Base-by-base conservation (phyloP, 192 early-diverging fungal species). In the Obelidium mucronatum region DNA sequence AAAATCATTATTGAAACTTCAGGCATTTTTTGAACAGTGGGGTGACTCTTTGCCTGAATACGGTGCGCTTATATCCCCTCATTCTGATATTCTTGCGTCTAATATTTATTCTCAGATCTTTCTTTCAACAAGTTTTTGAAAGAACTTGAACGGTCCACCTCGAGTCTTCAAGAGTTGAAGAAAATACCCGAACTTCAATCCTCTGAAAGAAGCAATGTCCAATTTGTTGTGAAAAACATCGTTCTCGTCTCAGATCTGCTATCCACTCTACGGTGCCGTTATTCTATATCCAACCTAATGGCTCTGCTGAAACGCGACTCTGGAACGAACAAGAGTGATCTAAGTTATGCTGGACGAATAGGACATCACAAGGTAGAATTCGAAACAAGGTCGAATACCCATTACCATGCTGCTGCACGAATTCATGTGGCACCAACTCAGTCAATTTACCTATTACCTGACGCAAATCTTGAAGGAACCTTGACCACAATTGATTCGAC, bases 11-110 rank as follows among this genome's bases (percentile, higher is more conserved):
- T 68, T 95, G n/a, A 90, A 89, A 48, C 55, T 95, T 13, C 90
- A 93, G 59, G 78, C 84, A 2, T 94, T 95, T 76, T 81, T 93
- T n/a, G 91, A 91, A 63, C 88, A 91, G 36, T 95, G 93, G 93
- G 80, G 87, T 0, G 87, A 88, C 34, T 91, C 72, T 28, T 60
- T 74, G 40, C 72, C 72, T 31, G 72, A 74, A 22, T 63, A 70
- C 37, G 76, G 76, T 61, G 31, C 15, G 73, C 15, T 63, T n/a
- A 17, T 0, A n/a, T n/a, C n/a, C n/a, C n/a, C n/a, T n/a, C n/a
- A n/a, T n/a, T n/a, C 34, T 26, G 28, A 34, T 40, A 26, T 65
- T 24, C 53, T 30, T 22, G 22, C 15, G 70, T 17, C 44, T 48
- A 22, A 24, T 58, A 6, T 58, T 58, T 0, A 28, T 58, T 58